phyloP scores from a whole-genome alignment of 257 asterid genomes.

The Solanum microdontum region DNA sequence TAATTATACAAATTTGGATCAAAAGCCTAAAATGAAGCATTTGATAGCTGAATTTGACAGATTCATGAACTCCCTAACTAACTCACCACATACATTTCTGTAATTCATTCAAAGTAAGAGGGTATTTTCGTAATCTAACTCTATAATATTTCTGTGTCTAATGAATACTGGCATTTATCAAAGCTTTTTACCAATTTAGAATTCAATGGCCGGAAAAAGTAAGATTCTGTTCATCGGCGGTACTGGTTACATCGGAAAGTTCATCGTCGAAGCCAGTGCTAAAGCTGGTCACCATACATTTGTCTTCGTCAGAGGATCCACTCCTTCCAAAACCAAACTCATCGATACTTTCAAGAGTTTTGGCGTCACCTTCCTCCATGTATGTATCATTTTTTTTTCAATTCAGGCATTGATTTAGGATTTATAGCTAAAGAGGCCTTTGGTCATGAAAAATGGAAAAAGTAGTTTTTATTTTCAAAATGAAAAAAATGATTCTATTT shows the following conservation, averaged over 20 bases:
- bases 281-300: conserved; percentile 73
- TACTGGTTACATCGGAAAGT: conserved; percentile 71
- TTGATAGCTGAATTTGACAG: background rate
- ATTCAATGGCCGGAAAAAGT: conserved; percentile 57
- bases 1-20: background rate
- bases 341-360: conserved; percentile 41
- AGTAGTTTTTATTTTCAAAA: background rate
- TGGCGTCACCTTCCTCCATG: conserved; percentile 49
- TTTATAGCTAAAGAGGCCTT: background rate
- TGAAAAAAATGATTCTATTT: background rate
- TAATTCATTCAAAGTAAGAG: background rate
- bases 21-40: background rate
- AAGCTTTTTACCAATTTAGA: background rate
- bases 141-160: background rate
- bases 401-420: background rate
- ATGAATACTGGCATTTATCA: background rate
- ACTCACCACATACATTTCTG: background rate
- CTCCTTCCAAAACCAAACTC: conserved; percentile 51
- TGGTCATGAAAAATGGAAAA: background rate
- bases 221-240: conserved; percentile 80
- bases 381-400: conserved; percentile 7
- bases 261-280: conserved; percentile 53
- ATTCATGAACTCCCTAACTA: background rate
- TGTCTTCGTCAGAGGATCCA: conserved; percentile 37
- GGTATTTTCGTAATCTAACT: background rate